These are phyloP conservation scores for Plectosphaerella sp. DNA, from an alignment of 2,329 filamentous ascomycete genomes.

Conservation along the genomic window DNA sequence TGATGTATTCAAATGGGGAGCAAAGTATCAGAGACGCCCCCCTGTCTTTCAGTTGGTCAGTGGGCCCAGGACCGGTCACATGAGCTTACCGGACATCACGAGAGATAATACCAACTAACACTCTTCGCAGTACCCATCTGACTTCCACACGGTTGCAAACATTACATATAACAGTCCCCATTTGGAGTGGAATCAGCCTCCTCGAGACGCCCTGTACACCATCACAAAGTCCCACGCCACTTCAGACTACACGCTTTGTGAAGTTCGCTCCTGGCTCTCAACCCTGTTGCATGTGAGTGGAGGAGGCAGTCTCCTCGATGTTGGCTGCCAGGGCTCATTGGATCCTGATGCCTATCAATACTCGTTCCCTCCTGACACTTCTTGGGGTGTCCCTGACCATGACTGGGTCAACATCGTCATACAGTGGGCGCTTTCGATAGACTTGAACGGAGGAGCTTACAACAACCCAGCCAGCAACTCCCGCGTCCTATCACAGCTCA, in stretches of 20 bases:
- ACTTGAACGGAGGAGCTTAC: conserved; percentile 49
- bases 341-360: conserved; percentile 53
- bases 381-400: conserved; percentile 22
- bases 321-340: conserved; percentile 53
- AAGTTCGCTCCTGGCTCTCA: conserved; percentile 58
- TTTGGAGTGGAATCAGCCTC: conserved; percentile 20
- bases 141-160: conserved; percentile 65
- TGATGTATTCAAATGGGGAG: conserved; percentile 65
- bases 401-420: conserved; percentile 54
- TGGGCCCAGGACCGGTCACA: too few relatives aligned
- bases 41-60: conserved; percentile 43
- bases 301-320: conserved; percentile 53
- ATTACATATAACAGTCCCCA: conserved; percentile 27
- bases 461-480: conserved; percentile 55
- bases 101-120: too few relatives aligned
- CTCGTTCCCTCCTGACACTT: conserved; percentile 26
- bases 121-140: conserved; percentile 46
- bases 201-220: conserved; percentile 56
- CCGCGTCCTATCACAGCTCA: conserved; percentile 52
- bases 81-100: conserved; percentile 13
- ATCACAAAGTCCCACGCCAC: conserved; percentile 44
- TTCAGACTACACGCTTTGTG: conserved; percentile 61
- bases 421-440: conserved; percentile 50
- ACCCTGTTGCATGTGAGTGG: conserved; percentile 55
- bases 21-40: conserved; percentile 42